Base-by-base conservation (phyloP, 2,329 filamentous ascomycete genomes). In the Chaetomium globosum region DNA sequence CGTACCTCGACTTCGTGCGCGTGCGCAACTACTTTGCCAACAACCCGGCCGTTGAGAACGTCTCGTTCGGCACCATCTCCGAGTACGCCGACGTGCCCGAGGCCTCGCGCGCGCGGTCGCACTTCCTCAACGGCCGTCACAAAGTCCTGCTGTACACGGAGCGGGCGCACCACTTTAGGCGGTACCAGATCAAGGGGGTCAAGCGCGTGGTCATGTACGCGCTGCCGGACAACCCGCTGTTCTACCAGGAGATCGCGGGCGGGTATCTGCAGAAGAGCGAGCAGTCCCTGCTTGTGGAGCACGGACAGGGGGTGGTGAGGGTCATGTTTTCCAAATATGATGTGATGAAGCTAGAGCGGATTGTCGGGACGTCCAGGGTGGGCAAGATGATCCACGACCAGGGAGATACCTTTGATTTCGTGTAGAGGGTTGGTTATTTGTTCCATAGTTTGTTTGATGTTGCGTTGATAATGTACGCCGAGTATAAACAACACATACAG, bases 381-480 rank as follows among this genome's bases (percentile, higher is more conserved):
- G 88, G 87, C 19, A 91, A 87, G 75, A 95, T 99, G 92, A 81
- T 97, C 64, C 85, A 83, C 67, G 92, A 96, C 72, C 87, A 86
- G 74, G 89, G 88, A 3, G 94, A 98, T 84, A 95, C 91, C 0
- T 99, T 98, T 85, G 93, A 97, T 75, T 98, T 98, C 82, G 83
- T 96, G 67, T 97, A 85, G 52, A n/a, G 12, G 54, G 23, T 5
- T 4, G 26, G 5, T 28, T 39, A 7, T 19, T 31, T 30, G 36
- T 51, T 39, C 57, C 28, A 68, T 67, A 46, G 28, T 62, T 39
- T 59, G 19, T n/a, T 21, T 63, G 49, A 28, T 55, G 49, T 26
- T 39, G 54, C 48, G 48, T 53, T 61, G 31, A 28, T 10, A 49
- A 61, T 56, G 65, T 61, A 61, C 57, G 61, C 65, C 48, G 21